Evolutionary conservation across 345 rosid species (phyloP).

Genomic region (Toxicodendron radicans): DNA sequence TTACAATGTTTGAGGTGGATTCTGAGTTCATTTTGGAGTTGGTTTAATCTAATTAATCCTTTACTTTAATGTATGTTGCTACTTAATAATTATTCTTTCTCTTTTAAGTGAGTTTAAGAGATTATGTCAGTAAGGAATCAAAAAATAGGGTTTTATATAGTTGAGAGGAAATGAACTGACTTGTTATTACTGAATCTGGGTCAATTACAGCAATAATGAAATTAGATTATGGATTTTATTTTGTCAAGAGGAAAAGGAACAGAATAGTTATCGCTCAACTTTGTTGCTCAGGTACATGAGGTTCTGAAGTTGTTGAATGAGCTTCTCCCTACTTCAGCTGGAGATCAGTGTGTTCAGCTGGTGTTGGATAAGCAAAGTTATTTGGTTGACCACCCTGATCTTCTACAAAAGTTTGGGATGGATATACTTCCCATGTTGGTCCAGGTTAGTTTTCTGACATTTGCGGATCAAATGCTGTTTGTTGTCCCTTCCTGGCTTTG

Average conservation of each 20-base stretch:
- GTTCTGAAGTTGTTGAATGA: conserved; percentile 85
- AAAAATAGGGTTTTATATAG: too few relatives aligned
- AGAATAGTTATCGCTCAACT: conserved; percentile 5
- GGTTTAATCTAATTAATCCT: background rate
- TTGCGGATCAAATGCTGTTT: conserved; percentile 11
- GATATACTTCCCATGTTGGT: conserved; percentile 70
- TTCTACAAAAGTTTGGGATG: conserved; percentile 56
- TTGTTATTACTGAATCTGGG: background rate
- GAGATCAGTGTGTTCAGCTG: conserved; percentile 41
- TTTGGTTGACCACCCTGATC: conserved; percentile 59
- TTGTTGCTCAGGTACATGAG: conserved; percentile 66
- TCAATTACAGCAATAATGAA: background rate
- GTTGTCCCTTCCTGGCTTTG: conserved; percentile 21
- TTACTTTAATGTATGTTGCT: background rate
- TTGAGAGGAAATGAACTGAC: background rate
- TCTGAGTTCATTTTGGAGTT: background rate
- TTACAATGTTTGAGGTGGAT: background rate
- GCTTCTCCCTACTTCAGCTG: conserved; percentile 64
- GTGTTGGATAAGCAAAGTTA: conserved; percentile 61
- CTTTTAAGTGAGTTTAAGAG: background rate
- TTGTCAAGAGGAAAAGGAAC: background rate
- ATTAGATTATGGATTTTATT: conserved; percentile 5
- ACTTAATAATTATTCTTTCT: background rate
- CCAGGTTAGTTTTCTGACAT: conserved; percentile 54
- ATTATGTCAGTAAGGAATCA: too few relatives aligned